Base-by-base conservation (phyloP, 1,284 basidiomycete species). In the Caloboletus firmus region DNA sequence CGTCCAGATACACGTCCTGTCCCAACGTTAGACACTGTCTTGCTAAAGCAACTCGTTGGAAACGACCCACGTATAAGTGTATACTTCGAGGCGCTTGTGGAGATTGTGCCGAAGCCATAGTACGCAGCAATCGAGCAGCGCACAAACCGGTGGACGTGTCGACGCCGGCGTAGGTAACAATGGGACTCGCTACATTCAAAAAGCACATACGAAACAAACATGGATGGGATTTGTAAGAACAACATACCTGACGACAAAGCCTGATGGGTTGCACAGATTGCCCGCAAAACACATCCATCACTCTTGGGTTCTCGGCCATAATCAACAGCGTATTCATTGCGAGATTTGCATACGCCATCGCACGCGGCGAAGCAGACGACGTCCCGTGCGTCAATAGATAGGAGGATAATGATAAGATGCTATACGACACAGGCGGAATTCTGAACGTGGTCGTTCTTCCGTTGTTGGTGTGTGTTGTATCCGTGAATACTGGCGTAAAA, bases 91-190 rank as follows among this genome's bases (percentile, higher is more conserved):
- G 22, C 74, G 76, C 61, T 78, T 84, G 52, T 85, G 83, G 36
- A 88, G 66, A 62, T 85, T 86, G 60, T 88, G 85, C 20, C 83
- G 78, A 26, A 86, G 64, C 82, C 83, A 87, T n/a, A 87, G 70
- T 9, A 84, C 74, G 62, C 81, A 84, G 52, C 81, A 85, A 63
- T 87, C 85, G 20, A 87, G 61, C 18, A 87, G 46, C 3, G 82
- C 78, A 59, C 81, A 82, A 22, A 85, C 58, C 1, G 78, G 75
- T 0, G 81, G 72, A 42, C 77, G 69, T 9, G 74, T 67, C 8
- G 72, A 52, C 2, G 62, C 62, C 4, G 74, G 65, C 7, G 67
- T 51, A 1, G 83, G 76, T 35, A 86, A 69, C n/a, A 73, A 60
- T 8, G 85, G 85, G 20, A 77, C 54, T 57, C 81, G 76, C 81